These are phyloP conservation scores for Cyclostephanos invisitatus DNA, from an alignment of 108 stramenopile species.

Conservation along the genomic window DNA sequence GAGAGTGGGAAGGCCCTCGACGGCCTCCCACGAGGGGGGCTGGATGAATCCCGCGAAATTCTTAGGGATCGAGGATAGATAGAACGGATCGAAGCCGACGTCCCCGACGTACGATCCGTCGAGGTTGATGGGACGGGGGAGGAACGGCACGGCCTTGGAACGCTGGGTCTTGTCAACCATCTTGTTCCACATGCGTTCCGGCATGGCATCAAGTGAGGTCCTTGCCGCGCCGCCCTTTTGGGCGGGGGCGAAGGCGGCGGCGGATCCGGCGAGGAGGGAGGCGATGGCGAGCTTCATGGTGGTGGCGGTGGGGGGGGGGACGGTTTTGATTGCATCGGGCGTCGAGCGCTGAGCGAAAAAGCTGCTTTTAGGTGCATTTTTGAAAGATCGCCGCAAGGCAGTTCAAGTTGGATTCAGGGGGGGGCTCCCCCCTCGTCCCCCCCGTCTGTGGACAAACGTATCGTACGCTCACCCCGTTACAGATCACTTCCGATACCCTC, in stretches of 20 bases:
- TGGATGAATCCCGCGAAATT: slow-evolving; percentile 92
- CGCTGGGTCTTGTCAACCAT: slow-evolving; percentile 88
- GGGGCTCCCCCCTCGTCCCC: not conserved
- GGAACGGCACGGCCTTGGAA: slow-evolving; percentile 74
- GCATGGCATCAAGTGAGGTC: slow-evolving; percentile 68
- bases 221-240: slow-evolving; percentile 37
- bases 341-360: not conserved
- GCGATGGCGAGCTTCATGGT: slow-evolving; percentile 81
- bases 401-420: not conserved
- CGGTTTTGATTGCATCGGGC: not conserved
- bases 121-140: slow-evolving; percentile 84
- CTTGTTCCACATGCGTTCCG: slow-evolving; percentile 84
- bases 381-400: not conserved
- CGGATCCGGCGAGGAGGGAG: slow-evolving; percentile 76
- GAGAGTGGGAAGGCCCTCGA: slow-evolving; percentile 72
- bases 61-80: slow-evolving; percentile 88
- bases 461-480: too few species aligned
- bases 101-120: slow-evolving; percentile 90
- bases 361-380: not conserved
- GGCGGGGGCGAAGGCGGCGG: slow-evolving; percentile 80
- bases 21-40: slow-evolving; percentile 88
- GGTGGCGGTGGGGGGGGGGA: slow-evolving; percentile 1
- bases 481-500: too few species aligned
- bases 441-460: not conserved
- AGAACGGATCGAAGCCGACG: slow-evolving; percentile 95